phyloP scores from a whole-genome alignment of 2,329 filamentous ascomycete species.

The Trichoderma afroharzianum region DNA sequence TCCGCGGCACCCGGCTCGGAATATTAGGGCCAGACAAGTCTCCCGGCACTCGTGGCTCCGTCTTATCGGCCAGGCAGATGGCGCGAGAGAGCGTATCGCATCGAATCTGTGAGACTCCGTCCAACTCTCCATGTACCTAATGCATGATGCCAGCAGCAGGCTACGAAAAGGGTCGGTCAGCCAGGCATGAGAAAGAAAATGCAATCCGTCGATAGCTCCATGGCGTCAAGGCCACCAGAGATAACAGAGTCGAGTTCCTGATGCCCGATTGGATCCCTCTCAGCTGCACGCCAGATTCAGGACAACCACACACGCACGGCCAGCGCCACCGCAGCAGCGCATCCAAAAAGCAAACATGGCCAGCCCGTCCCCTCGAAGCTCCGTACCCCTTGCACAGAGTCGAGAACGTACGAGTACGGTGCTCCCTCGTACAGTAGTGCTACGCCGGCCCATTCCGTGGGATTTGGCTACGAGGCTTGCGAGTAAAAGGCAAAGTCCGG shows the following conservation, averaged over 20 bases:
- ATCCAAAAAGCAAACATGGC: slow-evolving; percentile 1
- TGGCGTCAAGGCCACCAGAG: neutral
- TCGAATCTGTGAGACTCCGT: slow-evolving; percentile 4
- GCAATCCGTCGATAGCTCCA: neutral
- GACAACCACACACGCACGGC: slow-evolving; percentile 4
- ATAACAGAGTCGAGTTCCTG: slow-evolving; percentile 9
- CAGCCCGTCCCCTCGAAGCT: neutral
- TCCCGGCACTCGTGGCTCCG: slow-evolving; percentile 2
- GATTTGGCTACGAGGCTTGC: neutral
- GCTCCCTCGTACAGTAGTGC: neutral
- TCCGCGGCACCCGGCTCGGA: slow-evolving; percentile 10
- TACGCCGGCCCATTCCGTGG: neutral
- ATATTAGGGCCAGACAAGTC: neutral
- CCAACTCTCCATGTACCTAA: neutral
- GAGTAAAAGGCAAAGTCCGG: neutral
- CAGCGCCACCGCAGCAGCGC: slow-evolving; percentile 15
- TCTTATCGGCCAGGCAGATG: slow-evolving; percentile 1
- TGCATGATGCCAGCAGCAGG: neutral
- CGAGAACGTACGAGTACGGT: neutral
- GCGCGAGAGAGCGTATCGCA: neutral
- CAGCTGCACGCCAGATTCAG: slow-evolving; percentile 12
- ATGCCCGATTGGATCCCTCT: slow-evolving; percentile 6
- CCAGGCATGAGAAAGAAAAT: neutral
- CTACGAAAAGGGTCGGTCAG: neutral
- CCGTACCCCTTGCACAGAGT: slow-evolving; percentile 4